Conservation (phyloP, 2,329 filamentous ascomycete genomes). For the Neofusicoccum kwambonambiense region DNA sequence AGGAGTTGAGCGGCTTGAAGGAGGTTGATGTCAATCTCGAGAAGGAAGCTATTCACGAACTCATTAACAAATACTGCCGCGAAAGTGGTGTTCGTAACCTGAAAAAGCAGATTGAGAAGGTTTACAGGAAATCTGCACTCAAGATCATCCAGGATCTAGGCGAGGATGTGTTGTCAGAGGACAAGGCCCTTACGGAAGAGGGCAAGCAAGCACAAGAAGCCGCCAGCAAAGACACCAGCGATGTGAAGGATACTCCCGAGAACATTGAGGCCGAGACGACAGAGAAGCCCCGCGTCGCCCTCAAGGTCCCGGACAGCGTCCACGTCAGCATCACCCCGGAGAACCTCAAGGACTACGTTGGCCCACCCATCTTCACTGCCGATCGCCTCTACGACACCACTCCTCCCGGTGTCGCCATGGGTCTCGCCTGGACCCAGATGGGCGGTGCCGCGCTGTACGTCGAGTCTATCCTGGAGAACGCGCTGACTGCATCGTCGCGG, state of each 20-base stretch:
- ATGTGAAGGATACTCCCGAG: constrained; percentile 61
- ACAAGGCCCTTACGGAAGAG: constrained; percentile 78
- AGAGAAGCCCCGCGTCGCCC: constrained; percentile 67
- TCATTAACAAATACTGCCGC: constrained; percentile 98
- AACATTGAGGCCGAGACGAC: constrained; percentile 60
- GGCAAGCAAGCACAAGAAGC: constrained; percentile 76
- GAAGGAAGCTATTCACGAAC: constrained; percentile 85
- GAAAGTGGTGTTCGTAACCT: constrained; percentile 96
- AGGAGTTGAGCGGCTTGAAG: constrained; percentile 86
- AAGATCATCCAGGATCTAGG: constrained; percentile 96
- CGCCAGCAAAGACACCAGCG: constrained; percentile 63
- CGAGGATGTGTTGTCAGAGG: constrained; percentile 77
- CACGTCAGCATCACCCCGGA: constrained; percentile 84
- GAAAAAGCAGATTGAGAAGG: constrained; percentile 99
- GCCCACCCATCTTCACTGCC: constrained; percentile 90
- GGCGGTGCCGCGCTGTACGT: constrained; percentile 96
- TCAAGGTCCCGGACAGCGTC: constrained; percentile 83
- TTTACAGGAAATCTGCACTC: constrained; percentile 93
- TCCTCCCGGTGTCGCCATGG: constrained; percentile 94
- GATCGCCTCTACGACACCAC: constrained; percentile 93
- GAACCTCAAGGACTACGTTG: constrained; percentile 94
- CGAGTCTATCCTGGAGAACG: constrained; percentile 88
- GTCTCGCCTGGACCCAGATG: constrained; percentile 96
- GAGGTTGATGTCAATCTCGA: constrained; percentile 85
- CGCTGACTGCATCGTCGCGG: constrained; percentile 69